These are phyloP conservation scores for Rhizomucor pusillus DNA, from an alignment of 371 early-diverging fungal genomes.

Conservation along the genomic window DNA sequence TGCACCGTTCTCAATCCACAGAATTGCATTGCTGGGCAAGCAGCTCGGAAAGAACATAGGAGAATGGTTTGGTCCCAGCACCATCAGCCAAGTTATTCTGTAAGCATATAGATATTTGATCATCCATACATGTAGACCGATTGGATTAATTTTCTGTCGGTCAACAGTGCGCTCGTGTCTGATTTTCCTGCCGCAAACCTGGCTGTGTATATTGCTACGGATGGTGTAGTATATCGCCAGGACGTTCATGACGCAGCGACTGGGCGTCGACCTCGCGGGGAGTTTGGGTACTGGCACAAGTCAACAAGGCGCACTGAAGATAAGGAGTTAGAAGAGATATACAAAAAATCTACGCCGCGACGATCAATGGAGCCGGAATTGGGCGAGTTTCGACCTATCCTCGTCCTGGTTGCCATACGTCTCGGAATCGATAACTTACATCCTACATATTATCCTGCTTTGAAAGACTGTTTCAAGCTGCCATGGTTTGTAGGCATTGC, in stretches of 20 bases:
- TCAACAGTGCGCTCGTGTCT: constrained; percentile 63
- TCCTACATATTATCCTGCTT: constrained; percentile 73
- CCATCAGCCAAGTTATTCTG: constrained; percentile 88
- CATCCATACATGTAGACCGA: neutral
- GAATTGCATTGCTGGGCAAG: constrained; percentile 83
- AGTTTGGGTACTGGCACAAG: constrained; percentile 21
- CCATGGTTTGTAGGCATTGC: constrained; percentile 87
- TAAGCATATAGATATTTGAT: constrained; percentile 32
- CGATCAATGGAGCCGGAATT: constrained; percentile 14
- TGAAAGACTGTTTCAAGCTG: constrained; percentile 75
- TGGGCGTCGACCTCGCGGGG: constrained; percentile 37
- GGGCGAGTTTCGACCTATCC: constrained; percentile 54
- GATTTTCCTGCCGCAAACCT: constrained; percentile 62
- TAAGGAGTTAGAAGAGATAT: constrained; percentile 33
- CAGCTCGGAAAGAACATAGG: constrained; percentile 89
- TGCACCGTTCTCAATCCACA: constrained; percentile 89
- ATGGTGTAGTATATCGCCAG: constrained; percentile 72
- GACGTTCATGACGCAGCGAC: constrained; percentile 46
- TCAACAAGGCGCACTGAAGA: constrained; percentile 1
- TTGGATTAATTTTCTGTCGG: neutral
- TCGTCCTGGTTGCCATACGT: constrained; percentile 85
- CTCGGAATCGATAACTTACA: constrained; percentile 88
- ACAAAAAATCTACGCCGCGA: constrained; percentile 16
- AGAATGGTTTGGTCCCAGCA: constrained; percentile 96
- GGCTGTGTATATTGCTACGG: constrained; percentile 68